Evolutionary conservation across 2,329 filamentous ascomycete species (phyloP), one percentile per base, ranked within the genome.

Genomic region (Dothistroma septosporum): DNA sequence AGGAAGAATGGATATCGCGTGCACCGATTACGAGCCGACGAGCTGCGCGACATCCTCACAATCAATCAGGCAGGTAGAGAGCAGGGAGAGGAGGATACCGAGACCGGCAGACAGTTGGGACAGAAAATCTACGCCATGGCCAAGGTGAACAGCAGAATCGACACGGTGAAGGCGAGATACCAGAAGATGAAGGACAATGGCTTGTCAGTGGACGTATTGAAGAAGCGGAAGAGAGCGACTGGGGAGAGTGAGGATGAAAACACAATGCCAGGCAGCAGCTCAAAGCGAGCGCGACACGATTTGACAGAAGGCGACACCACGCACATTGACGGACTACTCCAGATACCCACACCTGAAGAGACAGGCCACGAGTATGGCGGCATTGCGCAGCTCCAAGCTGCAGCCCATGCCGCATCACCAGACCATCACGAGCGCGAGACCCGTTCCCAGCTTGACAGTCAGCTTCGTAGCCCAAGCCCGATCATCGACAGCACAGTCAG

Each of bases 91-190:
- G 47, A 49, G 44, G 5, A 60, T 57, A 35, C 58, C 53, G 21
- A 22, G 10, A 21, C 19, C 24, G 22, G 53, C 19, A 12, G 10
- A 28, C 28, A 57, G n/a, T 47, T 60, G 21, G 32, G 33, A 11
- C 49, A 44, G 21, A 35, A 57, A 12, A 53, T 64, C 52, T 57
- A 58, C 19, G 58, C 63, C 28, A 61, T 65, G 16, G 59, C 53
- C 24, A 60, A 55, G 37, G 55, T 63, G 31, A 63, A 65, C 35
- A 35, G 48, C 24, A 56, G 54, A 4, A 55, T 63, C 21, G 44
- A 56, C 19, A 16, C 22, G 16, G 4, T 61, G 31, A 57, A 33
- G 16, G 32, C 47, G n/a, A 32, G 46, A 14, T 58, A 53, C 37
- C 48, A 58, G 56, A 32, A 46, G 19, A 37, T 52, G 50, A 53